Percentiles rank a stretch among this genome's conserved stretches.
Evolutionary conservation across 345 rosid species (phyloP).

Genomic region (Eucalyptus albens): DNA sequence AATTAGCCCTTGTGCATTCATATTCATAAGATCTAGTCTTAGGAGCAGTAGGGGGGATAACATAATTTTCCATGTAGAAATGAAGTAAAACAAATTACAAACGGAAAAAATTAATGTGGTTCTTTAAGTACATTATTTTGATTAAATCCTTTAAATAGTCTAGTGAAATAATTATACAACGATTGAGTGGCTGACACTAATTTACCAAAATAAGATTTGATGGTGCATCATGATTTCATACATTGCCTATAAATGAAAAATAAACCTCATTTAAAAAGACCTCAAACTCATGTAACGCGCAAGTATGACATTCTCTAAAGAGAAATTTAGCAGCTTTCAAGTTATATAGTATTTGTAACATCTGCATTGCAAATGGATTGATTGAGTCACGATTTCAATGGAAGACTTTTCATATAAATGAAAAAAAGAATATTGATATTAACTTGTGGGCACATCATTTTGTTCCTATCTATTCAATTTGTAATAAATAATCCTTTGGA

Average conservation of each 20-base stretch:
- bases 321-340: too few relatives aligned
- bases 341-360: too few relatives aligned
- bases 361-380: too few relatives aligned
- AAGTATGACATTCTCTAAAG: accelerated
- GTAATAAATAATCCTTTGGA: too few relatives aligned
- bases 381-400: too few relatives aligned
- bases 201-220: background rate
- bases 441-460: too few relatives aligned
- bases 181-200: accelerated
- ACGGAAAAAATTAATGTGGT: background rate
- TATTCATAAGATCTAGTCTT: background rate
- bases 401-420: too few relatives aligned
- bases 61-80: background rate
- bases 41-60: background rate
- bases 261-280: accelerated
- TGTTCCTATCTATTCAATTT: too few relatives aligned
- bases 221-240: background rate
- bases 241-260: background rate
- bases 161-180: background rate
- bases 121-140: background rate
- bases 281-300: background rate
- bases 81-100: background rate
- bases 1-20: background rate
- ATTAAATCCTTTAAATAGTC: background rate
- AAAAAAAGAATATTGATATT: too few relatives aligned